Base-by-base conservation (phyloP, 2,329 filamentous ascomycete species). In the Ophidiomyces ophidiicola region DNA sequence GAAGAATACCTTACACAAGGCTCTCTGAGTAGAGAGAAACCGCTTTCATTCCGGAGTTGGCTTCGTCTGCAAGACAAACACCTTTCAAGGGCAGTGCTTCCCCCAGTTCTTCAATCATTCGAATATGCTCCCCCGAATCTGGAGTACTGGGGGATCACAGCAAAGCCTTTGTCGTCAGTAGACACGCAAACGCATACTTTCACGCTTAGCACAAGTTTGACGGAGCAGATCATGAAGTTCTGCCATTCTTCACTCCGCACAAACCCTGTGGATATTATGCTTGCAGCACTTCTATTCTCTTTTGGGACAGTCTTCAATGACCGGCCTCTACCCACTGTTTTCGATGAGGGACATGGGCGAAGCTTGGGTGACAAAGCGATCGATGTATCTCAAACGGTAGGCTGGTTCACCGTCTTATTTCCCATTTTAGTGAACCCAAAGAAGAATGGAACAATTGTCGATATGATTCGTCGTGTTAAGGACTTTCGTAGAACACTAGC, bases 331-430 rank as follows among this genome's bases (percentile, higher is more conserved):
- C 6, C 17, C 40, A 61, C 62, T 0, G 55, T 70, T 11, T 68
- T 66, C 47, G 68, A 67, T 31, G 67, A 70, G 51, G 64, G 66
- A 0, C 66, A 69, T 39, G 67, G 67, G 4, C 60, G 67, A n/a
- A 65, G 69, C 45, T 46, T 62, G 0, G 59, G 66, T 57, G 58
- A 67, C 35, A 34, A 55, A 0, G 56, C 56, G 2, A 61, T 70
- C 33, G 67, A 70, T 33, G 57, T 70, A 4, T 67, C 66, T 2
- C 58, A 64, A 4, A 70, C 67, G 1, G 58, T 70, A 2, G 68
- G 68, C 5, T 71, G 68, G 68, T 71, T 70, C 43, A 70, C 67
- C 0, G 65, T 64, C 15, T 49, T 70, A 5, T 66, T 64, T 36
- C 67, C 67, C 67, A 63, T 35, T 2, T 25, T 7, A 3, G 7